Percentiles rank a stretch among this genome's conserved stretches.
Evolutionary conservation across 345 rosid genomes (phyloP).

Genomic region (Sisymbrium altissimum): DNA sequence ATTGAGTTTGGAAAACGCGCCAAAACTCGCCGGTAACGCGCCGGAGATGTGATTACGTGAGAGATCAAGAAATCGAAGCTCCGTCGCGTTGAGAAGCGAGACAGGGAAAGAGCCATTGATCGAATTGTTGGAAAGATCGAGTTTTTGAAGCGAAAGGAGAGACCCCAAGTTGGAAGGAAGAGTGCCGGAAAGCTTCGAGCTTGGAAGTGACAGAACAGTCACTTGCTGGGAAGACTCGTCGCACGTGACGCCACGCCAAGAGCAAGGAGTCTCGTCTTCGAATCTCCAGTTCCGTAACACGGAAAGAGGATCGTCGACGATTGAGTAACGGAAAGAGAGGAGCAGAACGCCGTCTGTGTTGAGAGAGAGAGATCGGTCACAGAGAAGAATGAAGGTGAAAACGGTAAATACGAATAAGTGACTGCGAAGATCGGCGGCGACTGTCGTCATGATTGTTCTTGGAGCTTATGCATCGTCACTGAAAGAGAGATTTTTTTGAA

Average conservation of each 20-base stretch:
- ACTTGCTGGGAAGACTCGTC: conserved; percentile 44
- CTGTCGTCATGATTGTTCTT: conserved; percentile 42
- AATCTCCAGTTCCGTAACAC: conserved; percentile 59
- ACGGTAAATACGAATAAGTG: conserved; percentile 12
- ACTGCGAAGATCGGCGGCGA: conserved; percentile 30
- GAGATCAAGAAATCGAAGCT: conserved; percentile 65
- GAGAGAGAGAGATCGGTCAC: conserved; percentile 36
- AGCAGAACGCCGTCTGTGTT: conserved; percentile 75
- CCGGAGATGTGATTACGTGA: conserved; percentile 72
- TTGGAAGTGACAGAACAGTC: conserved; percentile 56
- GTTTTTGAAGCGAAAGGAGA: conserved; percentile 48
- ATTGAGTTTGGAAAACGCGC: conserved; percentile 45
- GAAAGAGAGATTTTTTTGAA: conserved; percentile 1
- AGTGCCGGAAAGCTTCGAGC: conserved; percentile 62
- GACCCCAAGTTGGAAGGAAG: conserved; percentile 69
- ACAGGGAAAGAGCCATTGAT: conserved; percentile 72
- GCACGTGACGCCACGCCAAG: conserved; percentile 72
- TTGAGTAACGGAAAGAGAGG: conserved; percentile 68
- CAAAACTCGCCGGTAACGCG: conserved; percentile 45
- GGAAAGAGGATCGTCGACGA: conserved; percentile 61
- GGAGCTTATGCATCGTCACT: conserved; percentile 36
- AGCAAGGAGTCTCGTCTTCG: conserved; percentile 66
- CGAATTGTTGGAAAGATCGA: conserved; percentile 77
- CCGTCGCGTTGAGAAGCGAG: conserved; percentile 53
- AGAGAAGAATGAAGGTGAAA: neutral